phyloP scores from a whole-genome alignment of 305 asterid genomes.

The Solanum aculeatissimum region DNA sequence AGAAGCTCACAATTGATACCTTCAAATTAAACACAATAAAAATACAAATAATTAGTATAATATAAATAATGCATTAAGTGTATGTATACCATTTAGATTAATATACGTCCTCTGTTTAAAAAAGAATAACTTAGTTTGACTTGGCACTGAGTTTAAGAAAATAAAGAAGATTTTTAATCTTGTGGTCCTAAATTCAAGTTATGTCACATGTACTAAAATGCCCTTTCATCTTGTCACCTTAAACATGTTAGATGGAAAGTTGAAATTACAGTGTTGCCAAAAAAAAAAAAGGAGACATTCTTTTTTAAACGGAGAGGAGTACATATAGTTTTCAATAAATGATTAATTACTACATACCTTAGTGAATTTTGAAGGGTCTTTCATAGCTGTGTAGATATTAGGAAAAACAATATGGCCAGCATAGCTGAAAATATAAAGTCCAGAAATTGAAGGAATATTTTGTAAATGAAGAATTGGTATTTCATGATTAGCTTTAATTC shows the following conservation, averaged over 20 bases:
- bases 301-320: no score
- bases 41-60: neutral
- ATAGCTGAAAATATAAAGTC: slow-evolving; percentile 44
- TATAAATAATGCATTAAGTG: neutral
- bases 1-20: slow-evolving; percentile 66
- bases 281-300: no score
- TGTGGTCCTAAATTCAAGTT: no score
- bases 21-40: slow-evolving; percentile 9
- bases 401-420: slow-evolving; percentile 74
- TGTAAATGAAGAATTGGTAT: slow-evolving; percentile 25
- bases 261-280: no score
- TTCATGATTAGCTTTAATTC: slow-evolving; percentile 21
- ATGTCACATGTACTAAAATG: no score
- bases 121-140: no score
- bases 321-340: neutral
- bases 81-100: no score
- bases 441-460: slow-evolving; percentile 47
- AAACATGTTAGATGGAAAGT: no score
- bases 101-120: no score
- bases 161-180: no score
- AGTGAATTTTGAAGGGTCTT: slow-evolving; percentile 65
- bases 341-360: slow-evolving; percentile 22
- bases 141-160: no score
- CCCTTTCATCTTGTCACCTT: no score
- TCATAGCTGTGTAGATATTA: slow-evolving; percentile 54